phyloP scores from a whole-genome alignment of 2,329 filamentous ascomycete genomes.

The Neoscytalidium dimidiatum region DNA sequence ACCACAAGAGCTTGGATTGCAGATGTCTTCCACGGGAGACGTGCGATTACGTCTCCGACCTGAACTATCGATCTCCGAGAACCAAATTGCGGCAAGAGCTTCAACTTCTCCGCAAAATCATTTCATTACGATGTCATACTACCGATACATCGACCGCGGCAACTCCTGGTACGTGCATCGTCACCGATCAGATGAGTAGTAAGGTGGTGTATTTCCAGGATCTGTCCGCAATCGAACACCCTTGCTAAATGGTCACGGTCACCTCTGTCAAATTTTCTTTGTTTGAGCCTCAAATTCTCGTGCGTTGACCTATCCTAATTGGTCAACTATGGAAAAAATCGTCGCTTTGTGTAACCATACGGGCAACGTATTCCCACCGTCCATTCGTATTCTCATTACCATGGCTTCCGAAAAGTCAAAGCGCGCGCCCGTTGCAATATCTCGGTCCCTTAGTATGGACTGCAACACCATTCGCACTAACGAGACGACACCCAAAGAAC shows the following conservation, averaged over 20 bases:
- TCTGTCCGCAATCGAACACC: neutral
- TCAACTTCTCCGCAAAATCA: no score
- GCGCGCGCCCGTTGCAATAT: neutral
- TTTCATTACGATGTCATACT: no score
- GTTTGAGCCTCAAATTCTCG: neutral
- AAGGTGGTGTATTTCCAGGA: neutral
- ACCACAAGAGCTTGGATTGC: neutral
- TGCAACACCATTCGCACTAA: neutral
- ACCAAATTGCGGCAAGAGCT: no score
- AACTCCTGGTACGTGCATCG: neutral
- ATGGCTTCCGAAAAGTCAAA: neutral
- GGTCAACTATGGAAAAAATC: neutral
- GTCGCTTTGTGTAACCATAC: neutral
- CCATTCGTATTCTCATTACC: neutral
- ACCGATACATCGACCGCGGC: no score
- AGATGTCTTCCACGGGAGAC: neutral
- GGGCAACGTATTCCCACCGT: neutral
- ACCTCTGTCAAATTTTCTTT: neutral
- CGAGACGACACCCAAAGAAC: slow-evolving; percentile 11
- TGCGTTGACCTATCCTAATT: neutral
- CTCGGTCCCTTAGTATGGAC: neutral
- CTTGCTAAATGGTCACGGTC: neutral
- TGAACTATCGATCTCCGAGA: no score
- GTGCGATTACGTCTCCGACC: no score
- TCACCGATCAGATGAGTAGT: neutral